phyloP scores from a whole-genome alignment of 257 asterid species.

The Pogostemon cablin region DNA sequence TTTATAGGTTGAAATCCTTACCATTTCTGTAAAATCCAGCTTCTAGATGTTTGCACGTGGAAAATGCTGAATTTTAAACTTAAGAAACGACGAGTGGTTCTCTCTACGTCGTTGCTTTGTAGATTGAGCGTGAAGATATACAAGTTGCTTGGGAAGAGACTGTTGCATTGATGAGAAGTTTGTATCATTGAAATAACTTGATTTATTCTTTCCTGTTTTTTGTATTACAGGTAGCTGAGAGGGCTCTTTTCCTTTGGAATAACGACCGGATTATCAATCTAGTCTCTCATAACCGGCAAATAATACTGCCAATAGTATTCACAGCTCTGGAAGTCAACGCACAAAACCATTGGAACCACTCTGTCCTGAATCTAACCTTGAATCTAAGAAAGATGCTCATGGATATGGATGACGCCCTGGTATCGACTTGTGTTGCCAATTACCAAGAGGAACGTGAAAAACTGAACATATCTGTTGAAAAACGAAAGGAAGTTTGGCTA shows the following conservation, averaged over 20 bases:
- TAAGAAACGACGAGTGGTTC: conserved; percentile 4
- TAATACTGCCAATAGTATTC: conserved; percentile 69
- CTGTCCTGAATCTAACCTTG: conserved; percentile 66
- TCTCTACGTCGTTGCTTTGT: neutral
- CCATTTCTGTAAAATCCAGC: neutral
- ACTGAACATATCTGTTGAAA: conserved; percentile 35
- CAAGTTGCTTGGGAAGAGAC: conserved; percentile 1
- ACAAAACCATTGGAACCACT: conserved; percentile 79
- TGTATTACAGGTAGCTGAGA: conserved; percentile 77
- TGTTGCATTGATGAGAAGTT: conserved; percentile 1
- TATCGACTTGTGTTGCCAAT: conserved; percentile 54
- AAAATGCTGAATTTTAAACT: conserved; percentile 6
- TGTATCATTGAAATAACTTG: neutral
- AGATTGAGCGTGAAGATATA: conserved; percentile 15
- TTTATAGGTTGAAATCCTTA: neutral
- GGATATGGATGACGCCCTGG: conserved; percentile 71
- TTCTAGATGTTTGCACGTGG: neutral
- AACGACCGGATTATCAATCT: conserved; percentile 67
- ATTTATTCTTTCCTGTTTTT: neutral
- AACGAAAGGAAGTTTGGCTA: conserved; percentile 61
- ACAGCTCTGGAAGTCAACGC: conserved; percentile 77
- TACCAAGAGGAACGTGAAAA: conserved; percentile 56
- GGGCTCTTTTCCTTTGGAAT: conserved; percentile 83
- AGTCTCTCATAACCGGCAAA: conserved; percentile 69
- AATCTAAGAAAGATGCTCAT: conserved; percentile 66